A percentile compares a stretch with the other conserved stretches of the same genome.
These are phyloP conservation scores for Arachnopeziza araneosa DNA, from an alignment of 2,329 filamentous ascomycete species.

Conservation along the genomic window DNA sequence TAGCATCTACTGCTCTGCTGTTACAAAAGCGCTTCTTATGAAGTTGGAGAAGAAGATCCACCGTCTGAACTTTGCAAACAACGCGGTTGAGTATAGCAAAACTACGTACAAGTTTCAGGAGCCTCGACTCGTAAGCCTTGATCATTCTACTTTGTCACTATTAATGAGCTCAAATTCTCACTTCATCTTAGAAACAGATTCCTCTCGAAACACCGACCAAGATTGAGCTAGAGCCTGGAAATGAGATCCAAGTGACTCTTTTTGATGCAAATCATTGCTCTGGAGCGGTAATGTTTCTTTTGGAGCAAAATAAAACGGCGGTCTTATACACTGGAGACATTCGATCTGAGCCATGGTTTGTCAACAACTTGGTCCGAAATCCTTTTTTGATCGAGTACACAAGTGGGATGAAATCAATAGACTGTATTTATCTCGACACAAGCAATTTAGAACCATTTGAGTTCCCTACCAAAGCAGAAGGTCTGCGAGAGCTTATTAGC, in stretches of 20 bases:
- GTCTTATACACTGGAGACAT: slow-evolving; percentile 88
- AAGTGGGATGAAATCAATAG: slow-evolving; percentile 57
- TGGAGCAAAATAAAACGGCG: slow-evolving; percentile 67
- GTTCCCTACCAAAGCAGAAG: slow-evolving; percentile 64
- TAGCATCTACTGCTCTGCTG: slow-evolving; percentile 79
- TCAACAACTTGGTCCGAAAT: slow-evolving; percentile 65
- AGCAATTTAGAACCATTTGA: slow-evolving; percentile 53
- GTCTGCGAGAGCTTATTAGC: slow-evolving; percentile 65
- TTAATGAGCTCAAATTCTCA: neutral
- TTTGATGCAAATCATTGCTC: slow-evolving; percentile 90
- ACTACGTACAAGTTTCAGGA: slow-evolving; percentile 73
- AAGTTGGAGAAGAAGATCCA: slow-evolving; percentile 73
- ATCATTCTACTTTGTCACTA: neutral
- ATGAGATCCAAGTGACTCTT: slow-evolving; percentile 71
- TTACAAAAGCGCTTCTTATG: slow-evolving; percentile 75
- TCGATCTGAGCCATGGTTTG: slow-evolving; percentile 80
- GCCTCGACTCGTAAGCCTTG: slow-evolving; percentile 54
- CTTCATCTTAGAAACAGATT: slow-evolving; percentile 57
- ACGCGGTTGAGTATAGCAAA: slow-evolving; percentile 67
- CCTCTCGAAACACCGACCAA: slow-evolving; percentile 74
- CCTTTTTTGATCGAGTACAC: slow-evolving; percentile 73
- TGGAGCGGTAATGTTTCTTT: slow-evolving; percentile 86
- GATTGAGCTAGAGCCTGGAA: slow-evolving; percentile 66
- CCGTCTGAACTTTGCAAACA: slow-evolving; percentile 74
- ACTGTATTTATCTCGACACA: slow-evolving; percentile 86